Percentiles rank a stretch among this genome's conserved stretches.
Conservation (phyloP, 129 eudicot species). For the Chrysanthemum seticuspe region DNA sequence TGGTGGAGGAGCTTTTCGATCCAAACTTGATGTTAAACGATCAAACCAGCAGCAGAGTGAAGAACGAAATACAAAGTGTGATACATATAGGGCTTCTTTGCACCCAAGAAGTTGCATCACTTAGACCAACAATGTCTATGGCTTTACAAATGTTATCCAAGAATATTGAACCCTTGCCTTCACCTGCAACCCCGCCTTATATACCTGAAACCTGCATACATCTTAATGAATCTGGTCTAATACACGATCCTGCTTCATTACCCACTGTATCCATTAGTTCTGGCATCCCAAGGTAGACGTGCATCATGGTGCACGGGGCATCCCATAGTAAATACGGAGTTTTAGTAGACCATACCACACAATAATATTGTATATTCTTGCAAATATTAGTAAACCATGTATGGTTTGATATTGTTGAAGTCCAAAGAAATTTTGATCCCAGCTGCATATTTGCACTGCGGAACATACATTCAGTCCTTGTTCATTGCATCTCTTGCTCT, state of each 20-base stretch:
- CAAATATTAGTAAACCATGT: no score
- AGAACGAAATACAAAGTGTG: slow-evolving; percentile 48
- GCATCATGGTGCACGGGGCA: no score
- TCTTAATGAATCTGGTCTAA: slow-evolving; percentile 29
- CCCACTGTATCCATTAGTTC: slow-evolving; percentile 55
- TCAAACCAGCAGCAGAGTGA: slow-evolving; percentile 25
- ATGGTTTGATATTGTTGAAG: no score
- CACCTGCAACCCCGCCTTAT: slow-evolving; percentile 69
- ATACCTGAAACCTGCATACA: slow-evolving; percentile 49
- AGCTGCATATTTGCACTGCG: no score
- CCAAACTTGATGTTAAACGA: slow-evolving; percentile 53
- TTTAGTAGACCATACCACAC: slow-evolving; percentile 11
- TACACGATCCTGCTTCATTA: slow-evolving; percentile 37
- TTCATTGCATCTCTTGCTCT: no score
- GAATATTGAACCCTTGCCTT: slow-evolving; percentile 52
- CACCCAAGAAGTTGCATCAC: slow-evolving; percentile 63
- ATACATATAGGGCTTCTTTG: slow-evolving; percentile 78
- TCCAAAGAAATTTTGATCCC: no score
- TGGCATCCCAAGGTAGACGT: slow-evolving; percentile 62
- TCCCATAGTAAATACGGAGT: not conserved
- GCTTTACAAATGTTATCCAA: slow-evolving; percentile 62
- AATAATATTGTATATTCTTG: no score
- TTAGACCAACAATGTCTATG: slow-evolving; percentile 85
- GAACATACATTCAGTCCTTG: no score
- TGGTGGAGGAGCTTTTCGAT: slow-evolving; percentile 56